Percentiles rank a stretch among this genome's conserved stretches.
These are phyloP conservation scores for Ogataea dorogensis DNA, from an alignment of 805 yeast genomes.

Conservation along the genomic window DNA sequence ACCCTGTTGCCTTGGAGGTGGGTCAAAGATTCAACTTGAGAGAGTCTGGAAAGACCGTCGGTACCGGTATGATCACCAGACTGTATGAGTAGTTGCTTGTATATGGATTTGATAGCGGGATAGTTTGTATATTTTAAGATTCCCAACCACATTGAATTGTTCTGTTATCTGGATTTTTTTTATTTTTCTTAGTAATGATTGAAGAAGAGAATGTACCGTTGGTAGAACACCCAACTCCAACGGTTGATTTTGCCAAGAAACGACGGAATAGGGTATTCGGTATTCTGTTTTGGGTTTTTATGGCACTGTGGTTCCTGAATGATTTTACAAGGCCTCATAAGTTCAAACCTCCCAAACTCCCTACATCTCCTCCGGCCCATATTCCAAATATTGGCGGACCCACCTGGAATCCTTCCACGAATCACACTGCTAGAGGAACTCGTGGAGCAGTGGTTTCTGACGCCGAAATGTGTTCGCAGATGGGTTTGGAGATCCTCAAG, in stretches of 20 bases:
- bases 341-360: constrained; percentile 4
- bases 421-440: constrained; percentile 39
- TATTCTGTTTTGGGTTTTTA: neutral
- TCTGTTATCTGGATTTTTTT: constrained; percentile 3
- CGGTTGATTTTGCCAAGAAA: neutral
- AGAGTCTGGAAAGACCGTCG: constrained; percentile 99
- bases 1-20: constrained; percentile 90
- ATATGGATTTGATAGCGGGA: constrained; percentile 10
- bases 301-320: neutral
- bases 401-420: constrained; percentile 41
- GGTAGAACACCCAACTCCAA: neutral
- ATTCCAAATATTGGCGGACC: constrained; percentile 36
- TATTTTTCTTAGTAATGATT: constrained; percentile 1
- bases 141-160: neutral
- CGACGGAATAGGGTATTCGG: neutral
- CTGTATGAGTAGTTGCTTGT: constrained; percentile 29
- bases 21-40: constrained; percentile 99
- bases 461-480: constrained; percentile 56
- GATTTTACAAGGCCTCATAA: neutral
- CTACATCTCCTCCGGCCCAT: constrained; percentile 30
- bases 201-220: constrained; percentile 2
- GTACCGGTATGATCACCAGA: constrained; percentile 96
- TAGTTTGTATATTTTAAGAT: constrained; percentile 8
- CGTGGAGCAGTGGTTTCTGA: constrained; percentile 70
- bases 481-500: constrained; percentile 57